These are phyloP conservation scores for Chrysopogon serrulatus DNA, from an alignment of 176 grass and related monocot species.

Conservation along the genomic window DNA sequence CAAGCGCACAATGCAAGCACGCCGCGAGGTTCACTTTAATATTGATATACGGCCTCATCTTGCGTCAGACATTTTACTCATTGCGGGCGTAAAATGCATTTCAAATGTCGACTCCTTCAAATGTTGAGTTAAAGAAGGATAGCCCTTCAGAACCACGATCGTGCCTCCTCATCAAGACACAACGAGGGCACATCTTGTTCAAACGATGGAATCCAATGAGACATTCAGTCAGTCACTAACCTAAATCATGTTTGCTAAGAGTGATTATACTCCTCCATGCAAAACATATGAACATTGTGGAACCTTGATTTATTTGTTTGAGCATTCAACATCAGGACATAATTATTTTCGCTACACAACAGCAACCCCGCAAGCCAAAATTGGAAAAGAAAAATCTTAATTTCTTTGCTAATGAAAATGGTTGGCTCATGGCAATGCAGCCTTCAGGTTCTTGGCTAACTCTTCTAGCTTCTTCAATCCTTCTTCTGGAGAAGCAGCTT, in stretches of 20 bases:
- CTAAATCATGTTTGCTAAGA: neutral
- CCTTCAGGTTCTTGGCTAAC: constrained; percentile 71
- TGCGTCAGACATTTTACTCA: no score
- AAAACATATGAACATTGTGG: neutral
- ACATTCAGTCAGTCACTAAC: neutral
- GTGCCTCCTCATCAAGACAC: neutral
- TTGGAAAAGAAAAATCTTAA: neutral
- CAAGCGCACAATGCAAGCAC: no score
- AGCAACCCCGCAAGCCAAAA: neutral
- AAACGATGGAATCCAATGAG: neutral
- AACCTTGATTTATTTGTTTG: constrained; percentile 28
- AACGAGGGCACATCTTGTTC: neutral
- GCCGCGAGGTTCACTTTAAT: no score
- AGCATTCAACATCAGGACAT: constrained; percentile 11
- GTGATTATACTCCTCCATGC: neutral
- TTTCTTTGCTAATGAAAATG: neutral
- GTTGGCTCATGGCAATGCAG: constrained; percentile 64
- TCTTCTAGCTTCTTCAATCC: constrained; percentile 82
- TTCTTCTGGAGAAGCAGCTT: constrained; percentile 77
- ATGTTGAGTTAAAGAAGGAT: neutral
- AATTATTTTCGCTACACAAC: constrained; percentile 38
- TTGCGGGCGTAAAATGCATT: no score
- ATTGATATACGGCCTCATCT: no score
- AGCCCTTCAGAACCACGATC: neutral
- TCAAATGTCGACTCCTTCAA: neutral